Base-by-base conservation (phyloP, 1,284 basidiomycete genomes). In the Fomitopsis betulina region DNA sequence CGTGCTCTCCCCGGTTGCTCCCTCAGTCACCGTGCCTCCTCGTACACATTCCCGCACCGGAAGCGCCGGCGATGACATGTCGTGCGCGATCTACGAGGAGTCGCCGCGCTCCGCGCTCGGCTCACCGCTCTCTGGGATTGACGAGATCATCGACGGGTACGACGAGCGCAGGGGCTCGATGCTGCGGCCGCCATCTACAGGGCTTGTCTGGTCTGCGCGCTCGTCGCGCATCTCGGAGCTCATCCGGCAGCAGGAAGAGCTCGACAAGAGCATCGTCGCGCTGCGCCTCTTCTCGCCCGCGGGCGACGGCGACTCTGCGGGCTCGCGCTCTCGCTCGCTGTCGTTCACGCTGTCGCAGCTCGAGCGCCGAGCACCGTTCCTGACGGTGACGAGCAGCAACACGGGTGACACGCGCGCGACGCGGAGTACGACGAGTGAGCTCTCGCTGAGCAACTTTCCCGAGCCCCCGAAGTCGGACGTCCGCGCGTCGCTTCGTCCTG, bases 391-490 rank as follows among this genome's bases (percentile, higher is more conserved):
- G 10, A 52, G 38, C 38, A 38, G 12, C 32, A 35, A 40, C 23
- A 15, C 30, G n/a, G 15, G 30, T 13, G 53, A 47, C 25, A 35
- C 54, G 52, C 40, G 49, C 13, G 66, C 70, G 39, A 81, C 80
- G 5, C 30, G 49, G 32, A 51, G 49, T 32, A 68, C 73, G 49
- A 27, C 42, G 19, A 86, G 84, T 67, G 85, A 85, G 27, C 82
- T 91, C 63, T 88, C 89, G 8, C 73, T 91, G 55, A 88, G 86
- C 64, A 77, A 78, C 53, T 90, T 91, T 71, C 87, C 87, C 5
- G 72, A 79, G 39, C 89, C 88, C 32, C 88, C 89, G 21, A 68
- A 70, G 58, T 68, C 67, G 58, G 63, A 63, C 49, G 58, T 59
- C 38, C 64, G 63, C 55, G 62, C 54, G 45, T 62, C 66, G 35